These are phyloP conservation scores for Theileria equi DNA, from an alignment of 169 alveolate species.

Conservation along the genomic window DNA sequence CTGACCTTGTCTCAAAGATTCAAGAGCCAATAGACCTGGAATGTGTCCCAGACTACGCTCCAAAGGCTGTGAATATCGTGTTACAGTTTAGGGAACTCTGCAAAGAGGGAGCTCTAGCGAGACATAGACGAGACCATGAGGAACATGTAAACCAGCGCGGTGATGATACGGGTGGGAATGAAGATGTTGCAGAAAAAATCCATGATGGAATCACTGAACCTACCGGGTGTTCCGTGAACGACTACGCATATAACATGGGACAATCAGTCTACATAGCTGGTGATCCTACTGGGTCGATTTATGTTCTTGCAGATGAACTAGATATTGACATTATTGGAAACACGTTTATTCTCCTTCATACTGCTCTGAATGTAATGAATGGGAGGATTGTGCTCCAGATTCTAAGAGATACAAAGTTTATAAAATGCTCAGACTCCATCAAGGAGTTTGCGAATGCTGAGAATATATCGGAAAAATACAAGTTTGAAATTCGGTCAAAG, in stretches of 20 bases:
- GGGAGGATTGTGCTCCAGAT: conserved; percentile 22
- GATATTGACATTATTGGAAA: conserved; percentile 17
- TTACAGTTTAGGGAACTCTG: conserved; percentile 9
- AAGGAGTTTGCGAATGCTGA: neutral
- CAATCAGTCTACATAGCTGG: conserved; percentile 29
- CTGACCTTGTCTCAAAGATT: too few species aligned
- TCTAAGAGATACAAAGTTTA: conserved; percentile 22
- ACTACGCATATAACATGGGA: neutral
- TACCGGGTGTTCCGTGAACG: neutral
- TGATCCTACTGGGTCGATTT: conserved; percentile 54
- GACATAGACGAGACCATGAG: neutral
- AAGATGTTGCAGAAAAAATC: too few species aligned
- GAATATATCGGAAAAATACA: too few species aligned
- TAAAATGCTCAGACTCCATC: neutral
- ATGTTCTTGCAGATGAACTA: neutral
- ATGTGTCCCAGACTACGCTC: conserved; percentile 8
- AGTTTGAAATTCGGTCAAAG: too few species aligned
- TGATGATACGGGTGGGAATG: too few species aligned
- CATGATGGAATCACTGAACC: too few species aligned
- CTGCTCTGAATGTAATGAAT: conserved; percentile 14
- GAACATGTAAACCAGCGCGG: too few species aligned
- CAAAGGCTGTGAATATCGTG: conserved; percentile 3
- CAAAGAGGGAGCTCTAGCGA: neutral
- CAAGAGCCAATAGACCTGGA: too few species aligned
- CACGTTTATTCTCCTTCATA: conserved; percentile 10